Percentiles rank a stretch among this genome's conserved stretches.
Conservation (phyloP, 352 stramenopile genomes). For the Pythium apleroticum region DNA sequence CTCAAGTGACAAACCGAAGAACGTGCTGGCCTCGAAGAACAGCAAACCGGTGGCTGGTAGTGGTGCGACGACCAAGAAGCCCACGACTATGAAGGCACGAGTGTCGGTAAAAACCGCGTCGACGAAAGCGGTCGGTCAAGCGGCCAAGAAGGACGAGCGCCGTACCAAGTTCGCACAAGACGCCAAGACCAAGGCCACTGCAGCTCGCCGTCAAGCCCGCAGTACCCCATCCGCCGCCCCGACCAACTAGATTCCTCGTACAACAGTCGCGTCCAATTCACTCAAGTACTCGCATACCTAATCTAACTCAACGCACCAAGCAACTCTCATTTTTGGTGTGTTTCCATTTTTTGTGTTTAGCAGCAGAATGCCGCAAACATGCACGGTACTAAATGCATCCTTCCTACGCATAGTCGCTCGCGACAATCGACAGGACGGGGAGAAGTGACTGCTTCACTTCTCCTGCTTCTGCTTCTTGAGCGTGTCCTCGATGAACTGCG, state of each 20-base stretch:
- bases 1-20: not conserved
- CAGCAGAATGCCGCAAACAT: not conserved
- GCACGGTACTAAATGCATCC: not conserved
- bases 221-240: not conserved
- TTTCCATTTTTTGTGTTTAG: not conserved
- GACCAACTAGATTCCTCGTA: not conserved
- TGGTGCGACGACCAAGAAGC: slow-evolving; percentile 13
- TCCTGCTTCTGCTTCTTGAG: slow-evolving; percentile 13
- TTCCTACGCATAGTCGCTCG: not conserved
- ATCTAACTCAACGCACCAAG: not conserved
- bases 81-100: slow-evolving; percentile 25
- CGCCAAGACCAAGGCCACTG: slow-evolving; percentile 32
- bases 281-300: not conserved
- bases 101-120: slow-evolving; percentile 33
- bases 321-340: not conserved
- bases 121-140: slow-evolving; percentile 3
- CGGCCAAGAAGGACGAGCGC: slow-evolving; percentile 36
- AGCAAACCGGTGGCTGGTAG: slow-evolving; percentile 9
- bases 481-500: slow-evolving; percentile 47
- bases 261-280: not conserved
- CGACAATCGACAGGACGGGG: not conserved
- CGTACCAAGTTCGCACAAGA: slow-evolving; percentile 43
- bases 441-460: not conserved
- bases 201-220: slow-evolving; percentile 12
- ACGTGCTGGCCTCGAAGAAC: slow-evolving; percentile 21